phyloP scores from a whole-genome alignment of 371 early-diverging fungal species.

The Syncephalastrum monosporum region DNA sequence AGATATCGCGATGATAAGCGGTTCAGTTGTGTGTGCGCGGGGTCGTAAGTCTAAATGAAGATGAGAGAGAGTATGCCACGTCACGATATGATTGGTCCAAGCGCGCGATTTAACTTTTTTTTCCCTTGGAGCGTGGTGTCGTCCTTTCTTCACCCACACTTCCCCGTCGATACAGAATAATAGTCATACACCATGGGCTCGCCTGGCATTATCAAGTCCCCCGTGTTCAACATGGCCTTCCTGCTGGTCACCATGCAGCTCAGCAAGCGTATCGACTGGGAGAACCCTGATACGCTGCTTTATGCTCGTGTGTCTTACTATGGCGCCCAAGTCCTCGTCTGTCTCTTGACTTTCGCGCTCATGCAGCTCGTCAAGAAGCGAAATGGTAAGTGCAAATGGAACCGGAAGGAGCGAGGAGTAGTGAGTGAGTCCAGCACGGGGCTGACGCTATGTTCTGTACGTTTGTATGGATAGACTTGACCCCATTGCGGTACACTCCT shows the following conservation, averaged over 20 bases:
- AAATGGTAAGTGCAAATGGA: conserved; percentile 51
- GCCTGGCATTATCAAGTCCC: conserved; percentile 41
- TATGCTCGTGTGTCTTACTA: conserved; percentile 68
- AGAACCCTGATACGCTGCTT: conserved; percentile 59
- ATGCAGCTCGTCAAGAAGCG: conserved; percentile 58
- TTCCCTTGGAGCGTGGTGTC: not conserved
- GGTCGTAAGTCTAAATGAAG: too few relatives aligned
- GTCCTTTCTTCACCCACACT: conserved; percentile 5
- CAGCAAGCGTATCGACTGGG: conserved; percentile 68
- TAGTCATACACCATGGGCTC: conserved; percentile 33
- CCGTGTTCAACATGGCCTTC: conserved; percentile 64
- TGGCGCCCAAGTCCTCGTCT: conserved; percentile 60
- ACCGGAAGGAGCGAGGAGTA: not conserved
- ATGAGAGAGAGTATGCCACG: too few relatives aligned
- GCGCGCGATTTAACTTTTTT: conserved; percentile 1
- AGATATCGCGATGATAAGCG: too few relatives aligned
- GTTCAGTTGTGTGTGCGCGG: too few relatives aligned
- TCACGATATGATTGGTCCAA: too few relatives aligned
- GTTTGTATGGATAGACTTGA: conserved; percentile 45
- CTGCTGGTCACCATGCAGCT: conserved; percentile 72
- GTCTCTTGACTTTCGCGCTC: conserved; percentile 56
- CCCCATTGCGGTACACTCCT: conserved; percentile 64
- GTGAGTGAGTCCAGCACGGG: too few relatives aligned
- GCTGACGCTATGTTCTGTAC: too few relatives aligned
- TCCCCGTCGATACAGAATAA: not conserved